phyloP scores from a whole-genome alignment of 495 filamentous ascomycete genomes.

The Tuber aestivum region DNA sequence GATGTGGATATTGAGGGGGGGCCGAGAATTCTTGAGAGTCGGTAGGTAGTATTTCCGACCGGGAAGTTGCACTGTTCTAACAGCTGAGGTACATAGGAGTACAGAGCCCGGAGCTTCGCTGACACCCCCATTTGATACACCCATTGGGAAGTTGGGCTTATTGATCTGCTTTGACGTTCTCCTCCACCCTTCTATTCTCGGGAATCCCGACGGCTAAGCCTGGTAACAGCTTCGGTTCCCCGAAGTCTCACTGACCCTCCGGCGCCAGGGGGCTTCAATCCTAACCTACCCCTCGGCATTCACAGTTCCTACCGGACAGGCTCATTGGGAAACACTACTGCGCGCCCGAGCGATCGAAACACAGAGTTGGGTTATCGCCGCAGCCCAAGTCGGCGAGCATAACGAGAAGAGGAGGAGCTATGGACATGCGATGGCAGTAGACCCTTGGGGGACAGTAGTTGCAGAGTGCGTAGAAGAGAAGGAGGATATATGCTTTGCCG shows the following conservation, averaged over 20 bases:
- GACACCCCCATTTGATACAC: conserved; percentile 61
- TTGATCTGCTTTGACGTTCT: conserved; percentile 84
- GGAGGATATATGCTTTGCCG: conserved; percentile 49
- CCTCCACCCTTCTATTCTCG: conserved; percentile 7
- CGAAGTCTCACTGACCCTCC: conserved; percentile 63
- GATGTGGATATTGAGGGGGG: conserved; percentile 63
- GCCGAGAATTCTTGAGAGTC: conserved; percentile 59
- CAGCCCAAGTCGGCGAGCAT: conserved; percentile 76
- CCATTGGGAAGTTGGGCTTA: conserved; percentile 66
- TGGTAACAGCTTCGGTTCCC: conserved; percentile 64
- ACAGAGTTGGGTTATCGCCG: conserved; percentile 78
- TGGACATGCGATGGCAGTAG: conserved; percentile 80
- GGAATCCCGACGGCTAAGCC: not conserved
- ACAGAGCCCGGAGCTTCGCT: conserved; percentile 45
- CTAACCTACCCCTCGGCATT: conserved; percentile 84
- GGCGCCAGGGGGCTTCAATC: conserved; percentile 62
- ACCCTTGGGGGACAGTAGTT: conserved; percentile 79
- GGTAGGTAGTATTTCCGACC: conserved; percentile 12
- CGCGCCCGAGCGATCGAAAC: conserved; percentile 83
- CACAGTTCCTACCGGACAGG: conserved; percentile 75
- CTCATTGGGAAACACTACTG: conserved; percentile 77
- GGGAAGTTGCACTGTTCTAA: not conserved
- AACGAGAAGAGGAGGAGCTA: conserved; percentile 76
- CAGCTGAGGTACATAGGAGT: conserved; percentile 17
- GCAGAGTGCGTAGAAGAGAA: conserved; percentile 47